Base-by-base conservation (phyloP, 805 yeast genomes). In the Candida schatavii region DNA sequence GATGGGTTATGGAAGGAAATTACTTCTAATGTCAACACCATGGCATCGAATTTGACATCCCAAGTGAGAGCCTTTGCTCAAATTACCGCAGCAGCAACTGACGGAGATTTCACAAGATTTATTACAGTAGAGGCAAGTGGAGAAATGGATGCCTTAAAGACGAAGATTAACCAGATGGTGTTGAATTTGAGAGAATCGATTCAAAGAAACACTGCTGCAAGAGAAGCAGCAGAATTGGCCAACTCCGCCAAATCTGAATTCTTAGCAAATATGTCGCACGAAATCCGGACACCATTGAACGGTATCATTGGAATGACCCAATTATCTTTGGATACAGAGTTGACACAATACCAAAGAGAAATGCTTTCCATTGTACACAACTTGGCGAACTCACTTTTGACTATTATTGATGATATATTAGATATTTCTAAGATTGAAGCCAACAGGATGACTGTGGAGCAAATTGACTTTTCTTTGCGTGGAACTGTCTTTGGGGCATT, bases 281-380 rank as follows among this genome's bases (percentile, higher is more conserved):
- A 88, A 61, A 84, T 88, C 55, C 74, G 96, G 61, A 88, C 96
- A 2, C 96, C 96, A 17, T 83, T 88, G 80, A 88, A 88, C 62
- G 96, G 96, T 69, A 88, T 88, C 37, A 84, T 88, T 53, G 95
- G 95, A 57, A 88, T 88, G 91, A 88, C 96, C 3, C 96, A 88
- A 61, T 68, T 88, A 51, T 85, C 96, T 1, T 72, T 88, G 42
- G 96, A 88, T 49, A 88, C 96, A 0, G 95, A 88, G 55, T 73
- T 88, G 49, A 87, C 95, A 7, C 96, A 88, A 64, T 88, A 88
- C 56, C 96, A 88, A 63, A 77, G 96, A 48, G 96, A 88, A 64
- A 88, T 88, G 96, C 68, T 88, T 51, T 81, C 90, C 13, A 88
- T 88, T 56, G 96, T 88, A 19, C 93, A 87, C 65, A 88, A 87